Conservation (phyloP, 345 rosid species). For the Hibiscus tridactylites region DNA sequence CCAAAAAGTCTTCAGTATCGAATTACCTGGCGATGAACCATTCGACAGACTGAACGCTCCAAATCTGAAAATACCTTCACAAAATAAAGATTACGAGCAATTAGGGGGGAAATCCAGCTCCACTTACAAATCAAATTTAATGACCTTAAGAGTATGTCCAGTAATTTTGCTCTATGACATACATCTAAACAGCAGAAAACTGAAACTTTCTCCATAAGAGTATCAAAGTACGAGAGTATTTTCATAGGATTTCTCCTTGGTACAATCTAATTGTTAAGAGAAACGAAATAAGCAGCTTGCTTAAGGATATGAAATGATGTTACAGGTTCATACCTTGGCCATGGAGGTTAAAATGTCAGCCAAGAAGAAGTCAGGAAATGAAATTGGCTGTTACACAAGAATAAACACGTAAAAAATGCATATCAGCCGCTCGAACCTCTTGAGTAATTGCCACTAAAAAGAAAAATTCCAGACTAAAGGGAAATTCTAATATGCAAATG, state of each 20-base stretch:
- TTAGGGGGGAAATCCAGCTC: neutral
- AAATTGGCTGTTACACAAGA: constrained; percentile 57
- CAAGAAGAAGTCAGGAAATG: constrained; percentile 93
- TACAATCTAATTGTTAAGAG: neutral
- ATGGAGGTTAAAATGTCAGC: constrained; percentile 93
- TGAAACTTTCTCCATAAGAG: neutral
- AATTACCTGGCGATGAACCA: constrained; percentile 85
- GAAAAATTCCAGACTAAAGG: neutral
- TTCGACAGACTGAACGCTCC: constrained; percentile 93
- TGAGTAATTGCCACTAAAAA: constrained; percentile 2
- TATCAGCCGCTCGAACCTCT: neutral
- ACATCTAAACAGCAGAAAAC: neutral
- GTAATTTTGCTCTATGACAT: neutral
- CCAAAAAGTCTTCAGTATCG: neutral
- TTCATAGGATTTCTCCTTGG: neutral
- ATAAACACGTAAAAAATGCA: neutral
- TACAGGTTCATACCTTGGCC: constrained; percentile 68
- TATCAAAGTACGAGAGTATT: neutral
- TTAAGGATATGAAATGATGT: constrained; percentile 5
- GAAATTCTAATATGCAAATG: neutral
- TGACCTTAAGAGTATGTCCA: neutral
- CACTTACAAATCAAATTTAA: neutral
- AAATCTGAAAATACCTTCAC: constrained; percentile 94
- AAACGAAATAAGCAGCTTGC: neutral
- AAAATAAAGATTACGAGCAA: constrained; percentile 11